Base-by-base conservation (phyloP, 306 rosid species). In the Comarum palustre region DNA sequence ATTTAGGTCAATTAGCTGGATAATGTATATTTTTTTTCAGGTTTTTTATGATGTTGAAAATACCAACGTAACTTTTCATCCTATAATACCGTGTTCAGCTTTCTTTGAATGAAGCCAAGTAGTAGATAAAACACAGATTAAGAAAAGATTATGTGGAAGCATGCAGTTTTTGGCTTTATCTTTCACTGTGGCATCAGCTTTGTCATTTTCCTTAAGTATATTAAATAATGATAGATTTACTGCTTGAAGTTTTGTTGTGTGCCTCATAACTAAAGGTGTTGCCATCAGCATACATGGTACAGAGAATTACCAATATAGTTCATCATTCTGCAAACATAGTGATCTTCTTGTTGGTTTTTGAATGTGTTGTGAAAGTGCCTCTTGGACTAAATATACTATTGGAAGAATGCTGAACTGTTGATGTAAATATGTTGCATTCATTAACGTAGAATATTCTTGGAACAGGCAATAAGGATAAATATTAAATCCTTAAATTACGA, bases 381-480 rank as follows among this genome's bases (percentile, higher is more conserved):
- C 66, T 54, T 65, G 47, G 39, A 39, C 38, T 59, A 5, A 31
- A 16, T 73, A 5, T 54, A 46, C 68, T 10, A 43, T 34, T 22
- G 38, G 64, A 24, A 65, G 59, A n/a, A 50, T 77, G 22, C 54
- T 50, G 38, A 66, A 55, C 50, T 57, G 54, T 46, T 20, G n/a
- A 12, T 16, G 31, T 48, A 1, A 1, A 19, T 65, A 9, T 38
- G 5, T 25, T 79, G 52, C 31, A 38, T 79, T 48, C 20, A 8
- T 17, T 73, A 38, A 79, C 66, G 11, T 66, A 43, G 32, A 66
- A 66, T 61, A 2, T 69, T 77, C 36, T 25, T 61, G 13, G 76
- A 73, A 78, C 97, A 95, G 99, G 96, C 86, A 78, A 95, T 95
- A 84, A 87, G 90, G 81, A 88, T 90, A 17, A 90, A 85, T 80